These are phyloP conservation scores for Exserohilum rostratum DNA, from an alignment of 2,329 filamentous ascomycete species.

Conservation along the genomic window DNA sequence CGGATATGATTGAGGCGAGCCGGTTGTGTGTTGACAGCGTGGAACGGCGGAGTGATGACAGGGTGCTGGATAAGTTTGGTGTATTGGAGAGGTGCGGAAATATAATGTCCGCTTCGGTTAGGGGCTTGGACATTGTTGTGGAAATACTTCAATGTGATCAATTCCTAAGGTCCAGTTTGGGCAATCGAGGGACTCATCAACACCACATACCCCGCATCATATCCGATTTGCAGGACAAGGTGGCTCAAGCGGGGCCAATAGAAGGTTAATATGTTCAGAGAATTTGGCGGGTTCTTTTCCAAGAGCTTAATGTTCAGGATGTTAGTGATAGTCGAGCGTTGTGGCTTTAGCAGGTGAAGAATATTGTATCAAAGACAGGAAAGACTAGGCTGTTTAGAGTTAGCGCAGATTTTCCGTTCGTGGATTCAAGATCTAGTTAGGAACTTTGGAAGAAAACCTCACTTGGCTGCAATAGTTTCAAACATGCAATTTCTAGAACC, in stretches of 20 bases:
- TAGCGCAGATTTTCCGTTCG: background rate
- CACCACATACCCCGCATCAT: constrained; percentile 12
- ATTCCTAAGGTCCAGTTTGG: background rate
- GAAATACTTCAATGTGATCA: too few species aligned
- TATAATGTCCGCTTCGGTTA: constrained; percentile 53
- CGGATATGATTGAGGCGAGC: constrained; percentile 75
- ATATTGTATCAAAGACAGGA: background rate
- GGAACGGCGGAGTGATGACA: constrained; percentile 75
- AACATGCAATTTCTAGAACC: too few species aligned
- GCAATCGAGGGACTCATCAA: background rate
- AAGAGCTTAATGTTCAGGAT: background rate
- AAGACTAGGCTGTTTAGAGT: background rate
- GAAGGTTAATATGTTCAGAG: too few species aligned
- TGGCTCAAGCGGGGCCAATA: too few species aligned
- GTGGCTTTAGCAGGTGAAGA: background rate
- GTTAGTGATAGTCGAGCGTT: background rate
- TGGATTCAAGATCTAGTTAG: background rate
- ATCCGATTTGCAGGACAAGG: background rate
- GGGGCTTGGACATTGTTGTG: constrained; percentile 31
- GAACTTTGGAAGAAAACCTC: too few species aligned
- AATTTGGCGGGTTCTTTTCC: too few species aligned
- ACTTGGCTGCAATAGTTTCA: too few species aligned
- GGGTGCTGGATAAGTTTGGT: constrained; percentile 67
- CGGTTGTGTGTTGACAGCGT: constrained; percentile 82
- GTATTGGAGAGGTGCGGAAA: constrained; percentile 65